Conservation (phyloP, 805 yeast genomes). For the Sugiyamaella boreocaroliniensis region DNA sequence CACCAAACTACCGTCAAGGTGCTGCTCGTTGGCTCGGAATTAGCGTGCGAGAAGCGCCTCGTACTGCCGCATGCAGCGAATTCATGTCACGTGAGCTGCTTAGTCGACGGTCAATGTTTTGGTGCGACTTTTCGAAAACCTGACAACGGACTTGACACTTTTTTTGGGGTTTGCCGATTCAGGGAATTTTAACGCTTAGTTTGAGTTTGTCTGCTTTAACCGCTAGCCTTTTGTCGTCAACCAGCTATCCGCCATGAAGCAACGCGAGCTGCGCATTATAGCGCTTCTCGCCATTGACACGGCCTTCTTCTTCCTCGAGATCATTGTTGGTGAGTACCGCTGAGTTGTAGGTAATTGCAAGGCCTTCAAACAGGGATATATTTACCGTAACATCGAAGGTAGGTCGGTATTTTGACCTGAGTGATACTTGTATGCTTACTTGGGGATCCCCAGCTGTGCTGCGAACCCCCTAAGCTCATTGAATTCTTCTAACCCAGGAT, state of each 20-base stretch:
- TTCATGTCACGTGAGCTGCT: neutral
- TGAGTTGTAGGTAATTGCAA: neutral
- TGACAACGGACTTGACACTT: neutral
- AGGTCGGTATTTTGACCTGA: too few relatives aligned
- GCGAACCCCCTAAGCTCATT: too few relatives aligned
- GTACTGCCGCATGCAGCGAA: neutral
- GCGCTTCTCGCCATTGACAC: constrained; percentile 71
- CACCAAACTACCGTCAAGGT: neutral
- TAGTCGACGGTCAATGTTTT: neutral
- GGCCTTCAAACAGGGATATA: neutral
- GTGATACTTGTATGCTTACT: too few relatives aligned
- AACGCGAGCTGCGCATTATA: constrained; percentile 66
- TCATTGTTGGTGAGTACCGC: constrained; percentile 51
- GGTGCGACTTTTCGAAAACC: neutral
- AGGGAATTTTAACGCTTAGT: neutral
- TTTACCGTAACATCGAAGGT: neutral
- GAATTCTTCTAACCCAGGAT: constrained; percentile 33
- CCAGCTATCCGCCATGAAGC: constrained; percentile 22
- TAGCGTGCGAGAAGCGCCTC: neutral
- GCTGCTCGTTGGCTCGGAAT: neutral
- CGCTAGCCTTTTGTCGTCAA: neutral
- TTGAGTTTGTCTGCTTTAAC: neutral
- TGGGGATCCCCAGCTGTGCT: too few relatives aligned
- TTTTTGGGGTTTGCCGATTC: neutral
- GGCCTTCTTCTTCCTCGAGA: constrained; percentile 76